A percentile compares a stretch with the other conserved stretches of the same genome.
These are phyloP conservation scores for Candida orba DNA, from an alignment of 805 yeast genomes.

Conservation along the genomic window DNA sequence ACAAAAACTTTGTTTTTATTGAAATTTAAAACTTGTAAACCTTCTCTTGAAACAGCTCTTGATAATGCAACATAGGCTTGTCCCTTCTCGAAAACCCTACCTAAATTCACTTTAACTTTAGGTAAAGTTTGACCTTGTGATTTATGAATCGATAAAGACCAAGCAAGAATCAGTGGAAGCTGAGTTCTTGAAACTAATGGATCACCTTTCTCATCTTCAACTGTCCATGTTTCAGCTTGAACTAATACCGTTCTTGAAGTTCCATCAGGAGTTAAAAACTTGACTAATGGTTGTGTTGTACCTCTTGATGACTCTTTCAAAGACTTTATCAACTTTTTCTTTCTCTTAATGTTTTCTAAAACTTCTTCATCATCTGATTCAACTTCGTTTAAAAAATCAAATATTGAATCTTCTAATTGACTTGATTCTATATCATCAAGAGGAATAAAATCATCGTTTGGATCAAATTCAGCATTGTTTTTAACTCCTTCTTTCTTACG, in stretches of 20 bases:
- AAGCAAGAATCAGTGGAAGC: constrained; percentile 84
- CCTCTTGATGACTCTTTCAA: constrained; percentile 39
- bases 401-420: constrained; percentile 38
- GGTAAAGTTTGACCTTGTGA: constrained; percentile 90
- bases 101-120: constrained; percentile 69
- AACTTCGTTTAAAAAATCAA: constrained; percentile 36
- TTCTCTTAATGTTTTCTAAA: constrained; percentile 35
- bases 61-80: constrained; percentile 95
- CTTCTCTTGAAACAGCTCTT: constrained; percentile 78
- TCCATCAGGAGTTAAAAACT: constrained; percentile 67
- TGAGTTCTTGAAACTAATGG: constrained; percentile 70
- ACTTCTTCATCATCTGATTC: constrained; percentile 23
- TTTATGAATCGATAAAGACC: constrained; percentile 95
- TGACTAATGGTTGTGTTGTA: constrained; percentile 63
- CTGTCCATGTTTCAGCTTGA: constrained; percentile 74
- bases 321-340: constrained; percentile 36
- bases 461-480: neutral
- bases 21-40: constrained; percentile 77
- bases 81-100: constrained; percentile 77
- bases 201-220: constrained; percentile 66
- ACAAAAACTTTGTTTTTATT: constrained; percentile 55
- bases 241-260: constrained; percentile 68
- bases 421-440: constrained; percentile 7
- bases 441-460: constrained; percentile 1
- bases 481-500: constrained; percentile 1